Evolutionary conservation across 768 basidiomycete genomes (phyloP), one percentile per base, ranked within the genome.

Genomic region (Psilocybe cubensis): DNA sequence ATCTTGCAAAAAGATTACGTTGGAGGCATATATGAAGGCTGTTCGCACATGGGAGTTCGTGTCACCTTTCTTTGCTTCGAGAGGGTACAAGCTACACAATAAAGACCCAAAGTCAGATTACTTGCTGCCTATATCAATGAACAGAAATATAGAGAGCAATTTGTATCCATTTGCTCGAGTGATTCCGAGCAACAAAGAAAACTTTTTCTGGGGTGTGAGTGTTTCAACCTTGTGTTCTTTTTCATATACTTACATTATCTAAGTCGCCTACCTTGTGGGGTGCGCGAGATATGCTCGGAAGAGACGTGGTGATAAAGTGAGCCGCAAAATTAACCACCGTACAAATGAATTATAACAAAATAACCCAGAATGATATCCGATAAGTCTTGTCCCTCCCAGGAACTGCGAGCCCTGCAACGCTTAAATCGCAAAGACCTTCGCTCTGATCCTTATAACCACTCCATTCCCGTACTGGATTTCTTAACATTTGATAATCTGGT

Each of bases 41-140:
- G n/a, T n/a, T n/a, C n/a, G n/a, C n/a, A n/a, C n/a, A n/a, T 64
- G 70, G 69, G 17, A 68, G 38, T 60, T 64, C 20, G 38, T 63
- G 40, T 12, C 23, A 17, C 60, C 63, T 21, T 64, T 62, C 46
- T 66, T 63, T 44, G 57, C 62, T 6, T 47, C 53, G n/a, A 54
- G 54, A 2, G 64, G 62, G 20, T 61, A 63, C 27, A 53, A 40
- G 2, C 33, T 63, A 5, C 61, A 63, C 40, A 14, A 31, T 12
- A 41, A 29, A 4, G 27, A 17, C 11, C 17, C 27, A 31, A 25
- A 24, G 21, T 8, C 8, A 8, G 7, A 28, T n/a, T 35, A 28
- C n/a, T 10, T 44, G 41, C 7, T 4, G 3, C 41, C 53, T 25
- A 20, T 20, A 14, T 42, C 40, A 23, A 10, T 40, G 17, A 25